Conservation (phyloP, 139 green algal species). For the Nannochloris sp. region DNA sequence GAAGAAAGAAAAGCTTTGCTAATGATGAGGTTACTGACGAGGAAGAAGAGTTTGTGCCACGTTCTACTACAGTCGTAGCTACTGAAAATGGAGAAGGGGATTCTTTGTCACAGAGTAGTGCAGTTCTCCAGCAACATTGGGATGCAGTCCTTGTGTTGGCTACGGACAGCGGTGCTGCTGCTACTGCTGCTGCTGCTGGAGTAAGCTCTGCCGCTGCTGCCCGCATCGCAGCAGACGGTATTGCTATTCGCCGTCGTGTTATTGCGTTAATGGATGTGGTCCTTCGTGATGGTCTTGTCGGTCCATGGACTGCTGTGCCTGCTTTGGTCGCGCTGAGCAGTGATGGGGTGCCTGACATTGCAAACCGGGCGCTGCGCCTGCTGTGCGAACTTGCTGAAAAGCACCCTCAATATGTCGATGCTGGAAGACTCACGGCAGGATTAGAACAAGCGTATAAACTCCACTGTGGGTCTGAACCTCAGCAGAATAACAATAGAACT, state of each 20-base stretch:
- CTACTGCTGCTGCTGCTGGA: not conserved
- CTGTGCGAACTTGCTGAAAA: slow-evolving; percentile 19
- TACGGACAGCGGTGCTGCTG: slow-evolving; percentile 20
- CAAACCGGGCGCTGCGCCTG: slow-evolving; percentile 15
- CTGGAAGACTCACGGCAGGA: slow-evolving; percentile 6
- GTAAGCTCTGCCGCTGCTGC: not conserved
- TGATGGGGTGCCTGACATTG: slow-evolving; percentile 41
- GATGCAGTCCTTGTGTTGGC: slow-evolving; percentile 45
- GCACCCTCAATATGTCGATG: slow-evolving; percentile 18
- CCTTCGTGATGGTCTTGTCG: slow-evolving; percentile 56
- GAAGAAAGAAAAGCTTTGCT: no score
- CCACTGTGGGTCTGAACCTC: not conserved
- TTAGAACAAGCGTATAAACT: not conserved
- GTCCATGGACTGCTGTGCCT: slow-evolving; percentile 56
- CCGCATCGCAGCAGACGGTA: not conserved
- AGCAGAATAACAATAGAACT: no score
- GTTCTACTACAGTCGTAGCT: slow-evolving; percentile 17
- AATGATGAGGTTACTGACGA: no score
- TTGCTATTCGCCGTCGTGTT: slow-evolving; percentile 39
- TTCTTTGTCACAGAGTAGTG: slow-evolving; percentile 40
- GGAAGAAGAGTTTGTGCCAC: no score
- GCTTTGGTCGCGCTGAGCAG: slow-evolving; percentile 51
- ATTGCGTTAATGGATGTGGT: slow-evolving; percentile 68
- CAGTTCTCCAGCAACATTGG: slow-evolving; percentile 48
- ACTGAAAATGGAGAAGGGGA: slow-evolving; percentile 61